A percentile compares a stretch with the other conserved stretches of the same genome.
These are phyloP conservation scores for Ganoderma lingzhi DNA, from an alignment of 1,284 basidiomycete species.

Conservation along the genomic window DNA sequence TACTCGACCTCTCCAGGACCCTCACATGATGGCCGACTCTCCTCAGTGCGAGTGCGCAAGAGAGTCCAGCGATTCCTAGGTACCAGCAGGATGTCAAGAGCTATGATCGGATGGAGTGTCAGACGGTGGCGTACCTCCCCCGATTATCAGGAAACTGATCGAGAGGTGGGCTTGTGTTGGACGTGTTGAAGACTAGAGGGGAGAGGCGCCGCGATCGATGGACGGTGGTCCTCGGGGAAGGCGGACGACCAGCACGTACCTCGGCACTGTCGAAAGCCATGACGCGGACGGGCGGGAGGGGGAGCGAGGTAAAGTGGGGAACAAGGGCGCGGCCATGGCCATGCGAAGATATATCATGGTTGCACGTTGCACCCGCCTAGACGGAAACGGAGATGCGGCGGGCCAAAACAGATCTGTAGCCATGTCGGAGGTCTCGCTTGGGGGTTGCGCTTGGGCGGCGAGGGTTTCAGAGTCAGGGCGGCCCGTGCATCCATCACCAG, in stretches of 20 bases:
- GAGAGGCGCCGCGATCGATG: not conserved
- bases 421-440: not conserved
- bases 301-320: not conserved
- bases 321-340: not conserved
- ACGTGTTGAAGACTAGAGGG: constrained; percentile 10
- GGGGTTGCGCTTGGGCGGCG: not conserved
- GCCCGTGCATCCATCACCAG: not conserved
- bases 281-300: not conserved
- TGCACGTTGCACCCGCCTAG: not conserved
- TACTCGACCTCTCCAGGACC: constrained; percentile 57
- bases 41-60: constrained; percentile 60
- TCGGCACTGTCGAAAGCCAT: not conserved
- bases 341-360: constrained; percentile 11
- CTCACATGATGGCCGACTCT: constrained; percentile 62
- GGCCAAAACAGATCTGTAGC: constrained; percentile 7
- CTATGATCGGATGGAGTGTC: not conserved
- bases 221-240: not conserved
- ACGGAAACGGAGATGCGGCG: not conserved
- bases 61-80: constrained; percentile 53
- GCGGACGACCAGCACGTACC: not conserved
- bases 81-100: not conserved
- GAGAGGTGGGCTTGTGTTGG: constrained; percentile 39
- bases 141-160: constrained; percentile 56
- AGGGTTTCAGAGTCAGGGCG: not conserved
- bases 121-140: constrained; percentile 46